Base-by-base conservation (phyloP, 208 protist genomes). In the Phytomonas sp. region DNA sequence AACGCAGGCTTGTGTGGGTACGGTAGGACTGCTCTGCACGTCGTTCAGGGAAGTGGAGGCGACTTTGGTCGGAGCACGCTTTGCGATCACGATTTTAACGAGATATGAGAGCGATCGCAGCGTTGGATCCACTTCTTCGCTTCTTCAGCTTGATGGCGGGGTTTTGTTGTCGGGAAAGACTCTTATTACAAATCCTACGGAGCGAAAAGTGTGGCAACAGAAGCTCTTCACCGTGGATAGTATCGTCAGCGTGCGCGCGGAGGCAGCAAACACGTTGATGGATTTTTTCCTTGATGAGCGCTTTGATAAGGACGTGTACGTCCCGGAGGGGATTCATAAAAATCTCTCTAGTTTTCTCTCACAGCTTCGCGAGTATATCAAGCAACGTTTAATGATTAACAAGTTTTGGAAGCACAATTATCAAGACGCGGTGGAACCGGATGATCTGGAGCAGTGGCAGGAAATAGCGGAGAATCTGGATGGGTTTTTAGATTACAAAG, bases 261-360 rank as follows among this genome's bases (percentile, higher is more conserved):
- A 94, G 68, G 89, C 89, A 1, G 86, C 86, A 0, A 92, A 94
- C 75, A 76, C 82, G 37, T 67, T 94, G 1, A 82, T 94, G 19
- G 89, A 94, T 70, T 63, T 94, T 34, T 94, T 89, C 62, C 73
- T 85, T 3, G 86, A 91, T 59, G 89, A 94, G 59, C 70, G 72
- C 37, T 82, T 82, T 66, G 82, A 94, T 60, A 76, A 72, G 12
- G 63, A 56, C 2, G 82, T 91, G 73, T 94, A 94, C 69, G 75
- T 81, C 67, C 86, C 84, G 61, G 75, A 92, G 5, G 45, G 67
- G 14, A 77, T 92, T 72, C 81, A 92, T 30, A 66, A 67, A 0
- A 68, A 56, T 19, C 73, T 94, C 7, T 34, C 36, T 45, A 37
- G 16, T 11, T 92, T 90, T 60, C 56, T 78, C 32, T 12, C 42